phyloP scores from a whole-genome alignment of 768 basidiomycete species.

The Xerocomus brunneocitrinus region DNA sequence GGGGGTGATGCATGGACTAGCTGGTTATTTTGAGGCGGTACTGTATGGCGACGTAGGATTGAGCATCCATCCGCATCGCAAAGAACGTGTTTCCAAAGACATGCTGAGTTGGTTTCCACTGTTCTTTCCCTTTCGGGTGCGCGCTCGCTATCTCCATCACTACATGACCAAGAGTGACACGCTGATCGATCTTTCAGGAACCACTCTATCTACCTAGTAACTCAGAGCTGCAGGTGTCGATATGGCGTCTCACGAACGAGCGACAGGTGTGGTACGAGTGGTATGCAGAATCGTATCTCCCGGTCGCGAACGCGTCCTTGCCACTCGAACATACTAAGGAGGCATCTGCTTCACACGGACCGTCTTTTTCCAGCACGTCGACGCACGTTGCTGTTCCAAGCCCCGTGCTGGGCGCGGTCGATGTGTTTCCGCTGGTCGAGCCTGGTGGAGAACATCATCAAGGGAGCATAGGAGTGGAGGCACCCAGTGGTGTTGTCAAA shows the following conservation, averaged over 20 bases:
- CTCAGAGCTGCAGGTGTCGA: constrained; percentile 86
- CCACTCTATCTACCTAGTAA: constrained; percentile 90
- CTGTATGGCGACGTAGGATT: constrained; percentile 87
- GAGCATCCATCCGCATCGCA: constrained; percentile 90
- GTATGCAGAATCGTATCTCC: constrained; percentile 91
- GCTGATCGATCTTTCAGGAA: constrained; percentile 48
- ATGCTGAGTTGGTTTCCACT: constrained; percentile 99
- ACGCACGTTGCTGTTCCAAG: constrained; percentile 44
- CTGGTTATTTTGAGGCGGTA: constrained; percentile 95
- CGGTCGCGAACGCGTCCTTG: constrained; percentile 41
- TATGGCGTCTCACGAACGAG: constrained; percentile 91
- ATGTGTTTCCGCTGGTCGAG: constrained; percentile 31
- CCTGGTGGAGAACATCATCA: constrained; percentile 9
- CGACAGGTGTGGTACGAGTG: constrained; percentile 98
- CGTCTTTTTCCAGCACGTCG: constrained; percentile 27
- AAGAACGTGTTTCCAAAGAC: constrained; percentile 82
- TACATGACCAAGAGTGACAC: background rate
- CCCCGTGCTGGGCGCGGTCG: constrained; percentile 67
- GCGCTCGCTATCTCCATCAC: constrained; percentile 19
- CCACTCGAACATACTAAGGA: constrained; percentile 17
- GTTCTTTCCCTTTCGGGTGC: constrained; percentile 89
- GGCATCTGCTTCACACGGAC: constrained; percentile 12
- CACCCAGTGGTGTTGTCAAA: constrained; percentile 57
- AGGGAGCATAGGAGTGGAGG: constrained; percentile 15
- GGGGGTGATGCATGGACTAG: constrained; percentile 88